Percentiles rank a stretch among this genome's conserved stretches.
phyloP scores from a whole-genome alignment of 768 basidiomycete genomes.

The Dentipellis fragilis region DNA sequence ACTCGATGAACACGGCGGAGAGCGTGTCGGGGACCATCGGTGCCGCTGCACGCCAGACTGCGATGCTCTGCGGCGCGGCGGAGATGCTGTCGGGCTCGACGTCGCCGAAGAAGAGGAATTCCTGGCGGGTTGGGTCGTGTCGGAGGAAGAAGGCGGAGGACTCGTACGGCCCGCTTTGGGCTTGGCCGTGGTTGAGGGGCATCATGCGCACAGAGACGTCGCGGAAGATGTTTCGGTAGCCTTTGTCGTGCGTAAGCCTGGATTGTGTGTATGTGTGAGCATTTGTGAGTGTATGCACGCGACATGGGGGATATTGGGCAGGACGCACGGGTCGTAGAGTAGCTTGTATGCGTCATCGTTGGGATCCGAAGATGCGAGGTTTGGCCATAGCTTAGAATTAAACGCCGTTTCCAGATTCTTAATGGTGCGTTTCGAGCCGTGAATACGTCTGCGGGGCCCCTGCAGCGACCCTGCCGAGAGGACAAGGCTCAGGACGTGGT shows the following conservation, averaged over 20 bases:
- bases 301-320: not conserved
- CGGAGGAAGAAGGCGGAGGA: conserved; percentile 83
- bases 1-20: conserved; percentile 87
- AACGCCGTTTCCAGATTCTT: conserved; percentile 65
- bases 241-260: conserved; percentile 42
- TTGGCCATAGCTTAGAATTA: conserved; percentile 77
- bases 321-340: conserved; percentile 53
- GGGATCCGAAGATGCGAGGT: conserved; percentile 66
- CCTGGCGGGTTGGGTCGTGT: conserved; percentile 45
- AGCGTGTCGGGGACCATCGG: conserved; percentile 60
- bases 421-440: conserved; percentile 50
- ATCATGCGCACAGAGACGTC: conserved; percentile 56
- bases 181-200: conserved; percentile 65
- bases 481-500: conserved; percentile 79
- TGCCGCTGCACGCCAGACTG: conserved; percentile 80
- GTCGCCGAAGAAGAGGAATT: conserved; percentile 93
- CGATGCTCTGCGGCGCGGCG: conserved; percentile 43
- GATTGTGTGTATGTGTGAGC: no score
- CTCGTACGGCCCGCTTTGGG: conserved; percentile 47
- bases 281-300: not conserved
- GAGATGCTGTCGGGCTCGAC: conserved; percentile 80
- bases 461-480: conserved; percentile 71
- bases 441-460: conserved; percentile 54
- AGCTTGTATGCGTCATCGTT: conserved; percentile 49
- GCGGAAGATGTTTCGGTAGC: conserved; percentile 41